Percentiles rank a stretch among this genome's conserved stretches.
These are phyloP conservation scores for Populus pruinosa DNA, from an alignment of 345 rosid species.

Conservation along the genomic window DNA sequence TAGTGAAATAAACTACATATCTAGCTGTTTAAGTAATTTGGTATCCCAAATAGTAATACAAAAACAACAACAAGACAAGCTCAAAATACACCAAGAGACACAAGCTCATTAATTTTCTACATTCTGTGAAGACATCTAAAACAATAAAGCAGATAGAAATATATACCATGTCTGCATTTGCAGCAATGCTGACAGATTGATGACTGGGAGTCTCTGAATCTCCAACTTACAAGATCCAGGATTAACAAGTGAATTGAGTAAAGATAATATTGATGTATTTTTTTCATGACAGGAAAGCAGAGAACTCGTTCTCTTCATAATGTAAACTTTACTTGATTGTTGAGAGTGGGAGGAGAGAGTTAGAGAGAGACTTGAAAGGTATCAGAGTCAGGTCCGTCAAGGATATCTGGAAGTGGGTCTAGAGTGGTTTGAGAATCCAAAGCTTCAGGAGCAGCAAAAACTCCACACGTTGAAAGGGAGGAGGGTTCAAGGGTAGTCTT, in stretches of 20 bases:
- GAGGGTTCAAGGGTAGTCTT: conserved; percentile 31
- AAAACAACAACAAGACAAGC: background rate
- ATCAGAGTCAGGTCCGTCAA: conserved; percentile 43
- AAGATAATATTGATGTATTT: background rate
- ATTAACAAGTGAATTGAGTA: background rate
- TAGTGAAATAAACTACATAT: background rate
- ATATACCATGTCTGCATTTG: conserved; percentile 51
- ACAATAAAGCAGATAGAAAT: background rate
- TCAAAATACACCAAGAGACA: background rate
- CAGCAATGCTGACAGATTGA: conserved; percentile 32
- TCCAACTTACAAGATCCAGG: conserved; percentile 31
- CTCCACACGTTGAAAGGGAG: conserved; percentile 36
- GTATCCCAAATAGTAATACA: background rate
- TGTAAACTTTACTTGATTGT: background rate
- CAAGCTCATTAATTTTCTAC: background rate
- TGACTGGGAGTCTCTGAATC: conserved; percentile 37
- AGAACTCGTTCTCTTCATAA: background rate
- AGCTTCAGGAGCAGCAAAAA: conserved; percentile 63
- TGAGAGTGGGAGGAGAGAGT: background rate
- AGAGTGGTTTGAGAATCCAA: conserved; percentile 35
- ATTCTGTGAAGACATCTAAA: background rate
- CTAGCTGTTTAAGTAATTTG: background rate
- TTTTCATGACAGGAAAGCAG: too few species aligned
- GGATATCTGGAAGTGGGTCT: conserved; percentile 17
- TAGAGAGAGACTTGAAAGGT: conserved; percentile 37